Base-by-base conservation (phyloP, 1,284 basidiomycete genomes). In the Moesziomyces globuligerus region DNA sequence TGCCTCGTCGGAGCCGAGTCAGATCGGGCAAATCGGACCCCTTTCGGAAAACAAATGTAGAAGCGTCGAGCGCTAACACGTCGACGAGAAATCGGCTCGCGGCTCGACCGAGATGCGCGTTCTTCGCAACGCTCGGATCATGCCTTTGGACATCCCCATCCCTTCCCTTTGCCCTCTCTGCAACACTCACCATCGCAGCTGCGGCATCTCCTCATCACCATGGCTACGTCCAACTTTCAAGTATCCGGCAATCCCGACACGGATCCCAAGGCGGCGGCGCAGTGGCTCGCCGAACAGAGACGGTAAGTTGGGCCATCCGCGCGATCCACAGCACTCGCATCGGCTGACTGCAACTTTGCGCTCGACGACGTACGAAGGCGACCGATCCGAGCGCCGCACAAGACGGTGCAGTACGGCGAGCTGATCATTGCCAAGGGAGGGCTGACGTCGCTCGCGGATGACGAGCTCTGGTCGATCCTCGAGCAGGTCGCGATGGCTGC, bases 401-500 rank as follows among this genome's bases (percentile, higher is more conserved):
- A 91, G 54, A 86, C 87, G 0, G 87, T 93, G 18, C 85, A 89
- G 48, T 85, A 87, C 34, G 91, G 90, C 1, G 72, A 86, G 6
- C 68, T 84, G 0, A 81, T 93, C 1, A 85, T 94, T 39, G 76
- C 79, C 20, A 85, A 66, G 5, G 69, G 79, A 15, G 51, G 65
- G 7, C 61, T 83, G 11, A 93, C 91, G 87, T 70, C 61, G 17
- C 20, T 72, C 6, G 18, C 61, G 21, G 53, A 60, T 20, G 72
- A 72, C 40, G 68, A 78, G 64, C 77, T 80, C 8, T 96, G 93
- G 92, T 86, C 89, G 2, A 89, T 93, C 64, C 84, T 94, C 15
- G 95, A 98, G 81, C 94, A 97, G 79, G 85, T 97, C 1, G 88
- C 89, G 4, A 85, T 94, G 36, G 92, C 95, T 2, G 88, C 95